Evolutionary conservation across 306 rosid species (phyloP).

Genomic region (Rosa chinensis): DNA sequence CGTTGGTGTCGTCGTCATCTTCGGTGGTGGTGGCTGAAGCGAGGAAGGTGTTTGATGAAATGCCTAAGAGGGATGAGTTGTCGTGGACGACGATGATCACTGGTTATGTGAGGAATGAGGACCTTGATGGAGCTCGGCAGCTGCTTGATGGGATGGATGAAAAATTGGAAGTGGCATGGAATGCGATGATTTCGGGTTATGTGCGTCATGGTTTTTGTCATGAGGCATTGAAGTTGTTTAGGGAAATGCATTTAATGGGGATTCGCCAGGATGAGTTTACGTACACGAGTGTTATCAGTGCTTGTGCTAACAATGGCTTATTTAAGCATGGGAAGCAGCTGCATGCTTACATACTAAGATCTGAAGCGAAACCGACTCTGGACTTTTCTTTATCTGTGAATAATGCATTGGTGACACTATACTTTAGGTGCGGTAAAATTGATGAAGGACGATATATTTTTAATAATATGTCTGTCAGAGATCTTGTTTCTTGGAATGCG

Average conservation of each 20-base stretch:
- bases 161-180: constrained; percentile 21
- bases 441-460: constrained; percentile 24
- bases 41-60: constrained; percentile 32
- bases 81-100: constrained; percentile 30
- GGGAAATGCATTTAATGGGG: constrained; percentile 21
- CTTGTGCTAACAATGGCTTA: constrained; percentile 22
- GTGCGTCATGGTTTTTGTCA: constrained; percentile 19
- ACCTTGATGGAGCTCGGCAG: constrained; percentile 16
- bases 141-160: constrained; percentile 29
- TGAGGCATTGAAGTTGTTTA: constrained; percentile 18
- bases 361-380: constrained; percentile 16
- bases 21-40: constrained; percentile 18
- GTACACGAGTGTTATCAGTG: constrained; percentile 23
- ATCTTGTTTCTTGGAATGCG: constrained; percentile 29
- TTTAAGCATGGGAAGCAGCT: constrained; percentile 28
- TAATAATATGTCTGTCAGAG: constrained; percentile 13
- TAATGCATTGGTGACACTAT: constrained; percentile 26
- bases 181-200: constrained; percentile 25
- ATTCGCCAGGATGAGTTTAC: constrained; percentile 28
- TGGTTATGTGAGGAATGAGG: constrained; percentile 23
- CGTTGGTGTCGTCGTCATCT: background rate
- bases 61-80: constrained; percentile 21
- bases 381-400: constrained; percentile 30
- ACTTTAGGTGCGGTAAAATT: constrained; percentile 20
- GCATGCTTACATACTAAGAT: constrained; percentile 24